Evolutionary conservation across 768 basidiomycete species (phyloP), one percentile per base, ranked within the genome.

Genomic region (Termitomyces sp.): DNA sequence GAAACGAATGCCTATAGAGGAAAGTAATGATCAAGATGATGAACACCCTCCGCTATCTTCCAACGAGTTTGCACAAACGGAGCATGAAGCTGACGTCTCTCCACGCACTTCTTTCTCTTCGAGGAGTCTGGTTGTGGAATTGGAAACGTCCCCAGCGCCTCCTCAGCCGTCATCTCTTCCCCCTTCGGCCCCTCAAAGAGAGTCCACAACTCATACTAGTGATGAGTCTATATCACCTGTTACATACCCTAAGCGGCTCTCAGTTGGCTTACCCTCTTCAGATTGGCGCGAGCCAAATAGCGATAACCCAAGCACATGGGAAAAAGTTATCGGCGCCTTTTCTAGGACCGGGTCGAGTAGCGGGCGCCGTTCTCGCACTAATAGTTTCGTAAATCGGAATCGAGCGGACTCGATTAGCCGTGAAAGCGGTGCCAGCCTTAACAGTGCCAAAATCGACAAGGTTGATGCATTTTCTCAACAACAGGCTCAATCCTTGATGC

Each of bases 311-410:
- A 78, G 78, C 59, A 72, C 84, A 35, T 92, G 89, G 90, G 83
- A 87, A 59, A 88, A 83, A 66, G 74, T 92, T 51, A 87, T 87
- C 63, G 79, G 74, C 54, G 80, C 85, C 0, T 82, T 93, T 61
- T 78, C 79, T 37, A 76, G 87, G 59, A 82, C 83, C 28, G 80
- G 77, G 37, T 89, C 89, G 43, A 79, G 77, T 51, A 78, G 72
- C 52, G 89, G 90, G 8, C 81, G 89, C 62, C 84, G 90, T 49
- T 91, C 89, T 51, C 84, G 91, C 41, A 84, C 86, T 41, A 91
- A 91, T 63, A 90, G 88, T 65, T 80, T 90, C 55, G 78, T 78
- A 43, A 79, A 80, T 46, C 83, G 87, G 41, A 83, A 85, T 66
- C 77, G 86, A 57, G 85, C 84, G 3, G 87, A 89, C 63, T 88